These are phyloP conservation scores for Spatholobus suberectus DNA, from an alignment of 306 rosid genomes.

Conservation along the genomic window DNA sequence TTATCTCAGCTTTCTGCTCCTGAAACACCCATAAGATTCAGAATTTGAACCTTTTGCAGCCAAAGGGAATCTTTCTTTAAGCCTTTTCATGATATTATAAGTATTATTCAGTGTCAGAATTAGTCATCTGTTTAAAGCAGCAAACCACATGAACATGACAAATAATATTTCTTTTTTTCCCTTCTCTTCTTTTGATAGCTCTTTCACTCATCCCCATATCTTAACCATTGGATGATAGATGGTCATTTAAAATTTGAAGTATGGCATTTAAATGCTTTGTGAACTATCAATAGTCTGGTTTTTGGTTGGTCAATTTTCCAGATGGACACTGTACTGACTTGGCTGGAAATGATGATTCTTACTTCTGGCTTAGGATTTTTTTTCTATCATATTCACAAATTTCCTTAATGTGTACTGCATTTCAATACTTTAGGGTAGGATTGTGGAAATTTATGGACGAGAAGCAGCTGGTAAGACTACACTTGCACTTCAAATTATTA, in stretches of 20 bases:
- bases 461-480: slow-evolving; percentile 95
- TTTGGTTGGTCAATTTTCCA: slow-evolving; percentile 13
- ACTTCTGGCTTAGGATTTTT: background rate
- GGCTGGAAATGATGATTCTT: slow-evolving; percentile 18
- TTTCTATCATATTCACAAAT: slow-evolving; percentile 19
- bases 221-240: background rate
- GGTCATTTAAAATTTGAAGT: background rate
- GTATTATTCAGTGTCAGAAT: slow-evolving; percentile 3
- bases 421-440: slow-evolving; percentile 70
- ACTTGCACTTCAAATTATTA: slow-evolving; percentile 84
- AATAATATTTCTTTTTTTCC: background rate
- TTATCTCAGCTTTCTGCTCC: background rate
- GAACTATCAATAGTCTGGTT: slow-evolving; percentile 22
- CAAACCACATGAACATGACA: background rate
- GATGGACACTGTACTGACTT: background rate
- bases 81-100: background rate
- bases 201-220: background rate
- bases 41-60: slow-evolving; percentile 6
- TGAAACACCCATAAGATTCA: background rate
- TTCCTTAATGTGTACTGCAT: slow-evolving; percentile 8
- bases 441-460: slow-evolving; percentile 85
- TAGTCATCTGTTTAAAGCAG: background rate
- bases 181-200: background rate
- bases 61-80: slow-evolving; percentile 8
- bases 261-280: background rate